A percentile compares a stretch with the other conserved stretches of the same genome.
These are phyloP conservation scores for Talaromyces stipitatus DNA, from an alignment of 495 filamentous ascomycete species.

Conservation along the genomic window DNA sequence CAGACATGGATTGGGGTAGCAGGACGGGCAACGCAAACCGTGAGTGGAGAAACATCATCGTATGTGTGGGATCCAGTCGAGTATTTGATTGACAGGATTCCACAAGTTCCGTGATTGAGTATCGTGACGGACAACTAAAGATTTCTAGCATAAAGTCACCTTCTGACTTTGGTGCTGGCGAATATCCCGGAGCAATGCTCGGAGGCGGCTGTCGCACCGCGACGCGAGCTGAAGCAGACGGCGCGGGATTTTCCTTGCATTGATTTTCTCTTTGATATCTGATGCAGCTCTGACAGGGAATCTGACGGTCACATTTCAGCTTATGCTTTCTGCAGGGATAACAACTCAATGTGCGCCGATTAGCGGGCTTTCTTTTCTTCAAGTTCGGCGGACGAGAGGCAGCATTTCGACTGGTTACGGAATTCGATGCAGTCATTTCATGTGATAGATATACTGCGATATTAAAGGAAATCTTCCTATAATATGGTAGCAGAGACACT, in stretches of 20 bases:
- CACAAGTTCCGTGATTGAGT: background rate
- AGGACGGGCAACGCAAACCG: background rate
- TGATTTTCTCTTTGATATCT: conserved; percentile 7
- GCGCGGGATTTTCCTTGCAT: conserved; percentile 3
- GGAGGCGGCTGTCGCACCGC: background rate
- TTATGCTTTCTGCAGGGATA: conserved; percentile 8
- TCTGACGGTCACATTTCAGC: conserved; percentile 6
- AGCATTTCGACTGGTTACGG: background rate
- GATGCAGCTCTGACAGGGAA: conserved; percentile 7
- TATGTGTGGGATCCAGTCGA: background rate
- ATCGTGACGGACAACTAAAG: background rate
- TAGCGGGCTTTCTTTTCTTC: conserved; percentile 5
- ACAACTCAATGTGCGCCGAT: conserved; percentile 3
- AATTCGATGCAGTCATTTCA: background rate
- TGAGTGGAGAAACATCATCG: conserved; percentile 1
- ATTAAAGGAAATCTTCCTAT: too few species aligned
- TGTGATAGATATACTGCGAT: background rate
- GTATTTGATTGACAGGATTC: background rate
- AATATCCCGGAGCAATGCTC: conserved; percentile 1
- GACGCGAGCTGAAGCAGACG: background rate
- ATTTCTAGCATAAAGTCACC: background rate
- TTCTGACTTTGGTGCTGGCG: background rate
- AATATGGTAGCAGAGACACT: background rate
- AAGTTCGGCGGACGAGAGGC: background rate
- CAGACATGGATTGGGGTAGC: background rate